These are phyloP conservation scores for Sclerotinia borealis DNA, from an alignment of 2,329 filamentous ascomycete species.

Conservation along the genomic window DNA sequence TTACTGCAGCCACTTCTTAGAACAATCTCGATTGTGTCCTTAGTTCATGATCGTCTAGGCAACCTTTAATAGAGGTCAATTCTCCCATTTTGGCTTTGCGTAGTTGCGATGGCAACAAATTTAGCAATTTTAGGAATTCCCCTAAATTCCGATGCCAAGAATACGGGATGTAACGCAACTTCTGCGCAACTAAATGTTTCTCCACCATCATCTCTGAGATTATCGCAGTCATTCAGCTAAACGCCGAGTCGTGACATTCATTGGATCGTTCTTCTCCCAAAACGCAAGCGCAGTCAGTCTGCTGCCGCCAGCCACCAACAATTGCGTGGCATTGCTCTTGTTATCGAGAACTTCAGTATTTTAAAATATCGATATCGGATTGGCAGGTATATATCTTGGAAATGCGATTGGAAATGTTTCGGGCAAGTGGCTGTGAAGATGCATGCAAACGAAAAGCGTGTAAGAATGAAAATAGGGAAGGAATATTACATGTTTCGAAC, in stretches of 20 bases:
- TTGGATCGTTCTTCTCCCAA: not conserved
- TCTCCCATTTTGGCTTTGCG: not conserved
- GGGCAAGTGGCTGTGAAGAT: not conserved
- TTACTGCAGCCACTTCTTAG: not conserved
- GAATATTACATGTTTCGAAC: not conserved
- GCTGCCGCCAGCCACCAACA: not conserved
- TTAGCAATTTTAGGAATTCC: not conserved
- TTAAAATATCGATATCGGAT: not conserved
- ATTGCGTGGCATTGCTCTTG: not conserved
- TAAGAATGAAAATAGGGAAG: not conserved
- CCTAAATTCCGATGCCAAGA: not conserved
- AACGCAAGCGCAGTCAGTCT: not conserved
- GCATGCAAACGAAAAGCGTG: not conserved
- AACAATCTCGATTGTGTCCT: not conserved
- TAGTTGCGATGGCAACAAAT: conserved; percentile 8
- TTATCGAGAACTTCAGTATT: not conserved
- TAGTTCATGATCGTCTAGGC: not conserved
- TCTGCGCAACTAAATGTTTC: not conserved
- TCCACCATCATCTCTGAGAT: not conserved
- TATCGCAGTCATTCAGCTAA: not conserved
- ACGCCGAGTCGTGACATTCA: not conserved
- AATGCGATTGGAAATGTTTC: conserved; percentile 2
- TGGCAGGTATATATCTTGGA: not conserved
- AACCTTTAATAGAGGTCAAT: not conserved
- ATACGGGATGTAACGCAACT: not conserved